phyloP scores from a whole-genome alignment of 2,329 filamentous ascomycete genomes.

The Alternaria brassicicola region DNA sequence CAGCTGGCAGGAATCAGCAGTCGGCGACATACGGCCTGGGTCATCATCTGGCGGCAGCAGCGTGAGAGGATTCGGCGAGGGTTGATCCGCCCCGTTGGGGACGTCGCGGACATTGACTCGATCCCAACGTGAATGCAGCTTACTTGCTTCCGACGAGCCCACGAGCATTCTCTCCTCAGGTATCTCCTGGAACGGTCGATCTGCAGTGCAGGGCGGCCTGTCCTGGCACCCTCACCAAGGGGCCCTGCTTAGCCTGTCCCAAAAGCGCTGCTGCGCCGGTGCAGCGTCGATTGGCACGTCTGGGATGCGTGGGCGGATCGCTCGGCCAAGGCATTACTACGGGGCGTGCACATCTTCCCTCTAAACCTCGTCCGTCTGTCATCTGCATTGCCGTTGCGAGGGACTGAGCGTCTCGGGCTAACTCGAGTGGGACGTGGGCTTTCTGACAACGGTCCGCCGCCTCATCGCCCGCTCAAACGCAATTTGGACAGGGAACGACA shows the following conservation, averaged over 20 bases:
- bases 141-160: conserved; percentile 36
- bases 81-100: conserved; percentile 30
- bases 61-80: conserved; percentile 17
- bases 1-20: conserved; percentile 15
- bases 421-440: conserved; percentile 38
- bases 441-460: conserved; percentile 48
- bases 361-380: conserved; percentile 40
- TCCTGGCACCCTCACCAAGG: conserved; percentile 40
- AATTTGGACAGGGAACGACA: conserved; percentile 46
- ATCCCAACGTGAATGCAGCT: conserved; percentile 18
- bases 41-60: conserved; percentile 16
- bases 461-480: conserved; percentile 43
- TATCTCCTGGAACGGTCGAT: conserved; percentile 44
- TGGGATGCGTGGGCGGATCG: conserved; percentile 46
- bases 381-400: conserved; percentile 52
- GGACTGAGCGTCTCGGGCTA: conserved; percentile 38
- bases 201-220: conserved; percentile 51
- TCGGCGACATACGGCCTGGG: conserved; percentile 13
- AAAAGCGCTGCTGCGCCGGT: conserved; percentile 49
- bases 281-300: conserved; percentile 46
- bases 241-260: conserved; percentile 38
- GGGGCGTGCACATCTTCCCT: conserved; percentile 41
- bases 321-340: conserved; percentile 42
- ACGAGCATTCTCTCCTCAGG: conserved; percentile 27
- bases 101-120: conserved; percentile 11